Percentiles rank a stretch among this genome's conserved stretches.
These are phyloP conservation scores for Coemansia sp. DNA, from an alignment of 192 early-diverging fungal species.

Conservation along the genomic window DNA sequence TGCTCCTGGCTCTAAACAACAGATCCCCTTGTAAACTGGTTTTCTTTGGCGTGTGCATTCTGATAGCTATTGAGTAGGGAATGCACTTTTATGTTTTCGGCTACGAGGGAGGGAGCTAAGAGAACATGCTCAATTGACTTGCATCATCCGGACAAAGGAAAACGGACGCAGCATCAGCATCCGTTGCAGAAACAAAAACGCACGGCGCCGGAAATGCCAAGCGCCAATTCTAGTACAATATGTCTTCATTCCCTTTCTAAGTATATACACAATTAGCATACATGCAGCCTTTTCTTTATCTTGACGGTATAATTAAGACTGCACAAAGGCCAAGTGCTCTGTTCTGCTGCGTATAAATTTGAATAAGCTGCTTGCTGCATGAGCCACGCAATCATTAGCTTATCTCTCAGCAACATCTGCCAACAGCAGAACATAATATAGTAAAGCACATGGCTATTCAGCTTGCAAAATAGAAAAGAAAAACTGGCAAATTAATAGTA, in stretches of 20 bases:
- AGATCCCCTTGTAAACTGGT: not conserved
- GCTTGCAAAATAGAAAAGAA: not conserved
- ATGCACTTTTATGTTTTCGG: not conserved
- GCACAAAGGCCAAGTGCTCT: not conserved
- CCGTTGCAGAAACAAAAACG: not conserved
- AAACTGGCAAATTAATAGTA: not conserved
- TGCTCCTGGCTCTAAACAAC: not conserved
- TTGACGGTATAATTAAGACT: not conserved
- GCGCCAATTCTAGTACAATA: not conserved
- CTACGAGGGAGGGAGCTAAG: no score
- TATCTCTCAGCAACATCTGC: not conserved
- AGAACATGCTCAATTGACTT: not conserved
- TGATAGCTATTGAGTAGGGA: not conserved
- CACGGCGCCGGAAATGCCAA: not conserved
- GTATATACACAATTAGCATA: not conserved
- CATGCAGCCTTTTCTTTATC: not conserved
- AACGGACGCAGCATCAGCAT: not conserved
- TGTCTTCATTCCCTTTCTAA: not conserved
- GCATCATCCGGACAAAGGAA: not conserved
- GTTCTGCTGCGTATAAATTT: not conserved
- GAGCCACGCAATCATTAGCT: not conserved
- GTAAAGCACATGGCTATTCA: not conserved
- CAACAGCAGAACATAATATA: not conserved
- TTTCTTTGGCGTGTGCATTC: not conserved
- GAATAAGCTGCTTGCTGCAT: not conserved